These are phyloP conservation scores for Dactylorhiza incarnata DNA, from an alignment of 106 monocot species.

Conservation along the genomic window DNA sequence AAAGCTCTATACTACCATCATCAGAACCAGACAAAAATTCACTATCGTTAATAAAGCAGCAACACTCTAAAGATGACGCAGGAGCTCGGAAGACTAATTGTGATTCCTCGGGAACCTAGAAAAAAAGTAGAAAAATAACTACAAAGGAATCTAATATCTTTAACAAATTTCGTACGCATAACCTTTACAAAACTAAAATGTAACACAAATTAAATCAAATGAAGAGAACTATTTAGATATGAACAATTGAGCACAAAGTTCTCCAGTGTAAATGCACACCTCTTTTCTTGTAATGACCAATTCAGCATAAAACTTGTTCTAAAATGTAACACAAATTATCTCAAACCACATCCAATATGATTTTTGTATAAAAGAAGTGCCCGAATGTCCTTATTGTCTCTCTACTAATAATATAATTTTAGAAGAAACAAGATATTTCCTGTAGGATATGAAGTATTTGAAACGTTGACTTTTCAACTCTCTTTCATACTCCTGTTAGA, in stretches of 20 bases:
- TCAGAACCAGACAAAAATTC: constrained; percentile 93
- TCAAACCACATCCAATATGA: neutral
- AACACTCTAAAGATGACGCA: constrained; percentile 73
- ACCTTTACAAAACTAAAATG: neutral
- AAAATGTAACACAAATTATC: neutral
- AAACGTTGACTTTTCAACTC: neutral
- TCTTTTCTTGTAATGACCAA: neutral
- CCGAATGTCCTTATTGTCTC: neutral
- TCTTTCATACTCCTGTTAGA: neutral
- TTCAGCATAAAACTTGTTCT: neutral
- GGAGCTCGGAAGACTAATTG: constrained; percentile 69
- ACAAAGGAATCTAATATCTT: neutral
- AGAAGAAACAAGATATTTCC: neutral
- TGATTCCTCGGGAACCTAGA: constrained; percentile 82
- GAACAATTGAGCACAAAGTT: neutral
- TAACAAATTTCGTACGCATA: neutral
- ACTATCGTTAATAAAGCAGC: constrained; percentile 83
- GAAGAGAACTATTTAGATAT: neutral
- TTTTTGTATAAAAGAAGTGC: neutral
- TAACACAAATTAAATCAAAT: neutral
- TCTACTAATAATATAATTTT: neutral
- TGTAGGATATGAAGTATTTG: neutral
- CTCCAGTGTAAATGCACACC: neutral
- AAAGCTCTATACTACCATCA: constrained; percentile 85
- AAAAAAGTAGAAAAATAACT: neutral